Conservation (phyloP, 2,329 filamentous ascomycete genomes). For the Xylariales sp. region DNA sequence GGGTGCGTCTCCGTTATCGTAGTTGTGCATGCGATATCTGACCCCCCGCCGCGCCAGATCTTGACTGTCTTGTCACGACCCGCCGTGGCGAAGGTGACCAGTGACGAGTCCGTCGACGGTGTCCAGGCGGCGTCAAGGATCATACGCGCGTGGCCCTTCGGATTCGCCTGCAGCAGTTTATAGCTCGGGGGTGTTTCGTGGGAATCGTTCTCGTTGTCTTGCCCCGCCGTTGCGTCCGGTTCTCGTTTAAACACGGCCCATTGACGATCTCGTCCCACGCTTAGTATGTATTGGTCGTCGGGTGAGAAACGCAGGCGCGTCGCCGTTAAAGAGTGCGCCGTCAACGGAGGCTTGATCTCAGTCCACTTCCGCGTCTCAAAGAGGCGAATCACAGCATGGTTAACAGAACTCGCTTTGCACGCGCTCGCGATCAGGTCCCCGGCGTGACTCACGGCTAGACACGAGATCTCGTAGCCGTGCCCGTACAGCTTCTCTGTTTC, state of each 20-base stretch:
- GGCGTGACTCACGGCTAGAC: slow-evolving; percentile 81
- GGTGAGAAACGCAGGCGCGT: slow-evolving; percentile 83
- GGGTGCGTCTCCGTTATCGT: slow-evolving; percentile 67
- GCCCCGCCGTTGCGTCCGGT: slow-evolving; percentile 38
- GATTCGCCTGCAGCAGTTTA: slow-evolving; percentile 70
- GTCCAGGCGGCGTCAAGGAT: slow-evolving; percentile 91
- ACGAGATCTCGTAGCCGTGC: slow-evolving; percentile 96
- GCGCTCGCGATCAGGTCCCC: slow-evolving; percentile 85
- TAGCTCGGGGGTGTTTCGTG: slow-evolving; percentile 57
- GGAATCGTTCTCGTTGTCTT: slow-evolving; percentile 14
- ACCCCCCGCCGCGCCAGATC: slow-evolving; percentile 65
- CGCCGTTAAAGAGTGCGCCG: slow-evolving; percentile 88
- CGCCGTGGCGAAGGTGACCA: slow-evolving; percentile 87
- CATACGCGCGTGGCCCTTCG: slow-evolving; percentile 92
- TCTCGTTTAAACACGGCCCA: slow-evolving; percentile 83
- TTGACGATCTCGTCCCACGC: slow-evolving; percentile 90
- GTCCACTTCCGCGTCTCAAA: slow-evolving; percentile 91
- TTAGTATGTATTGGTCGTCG: slow-evolving; percentile 81
- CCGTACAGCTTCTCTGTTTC: slow-evolving; percentile 97
- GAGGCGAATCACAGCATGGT: slow-evolving; percentile 92
- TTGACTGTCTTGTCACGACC: slow-evolving; percentile 89
- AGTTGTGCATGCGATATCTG: slow-evolving; percentile 63
- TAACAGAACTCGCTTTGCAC: slow-evolving; percentile 90
- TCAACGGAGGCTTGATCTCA: slow-evolving; percentile 83
- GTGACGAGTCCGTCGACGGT: slow-evolving; percentile 58